Evolutionary conservation across 2,329 filamentous ascomycete genomes (phyloP).

Genomic region (Paracoccidioides brasiliensis): DNA sequence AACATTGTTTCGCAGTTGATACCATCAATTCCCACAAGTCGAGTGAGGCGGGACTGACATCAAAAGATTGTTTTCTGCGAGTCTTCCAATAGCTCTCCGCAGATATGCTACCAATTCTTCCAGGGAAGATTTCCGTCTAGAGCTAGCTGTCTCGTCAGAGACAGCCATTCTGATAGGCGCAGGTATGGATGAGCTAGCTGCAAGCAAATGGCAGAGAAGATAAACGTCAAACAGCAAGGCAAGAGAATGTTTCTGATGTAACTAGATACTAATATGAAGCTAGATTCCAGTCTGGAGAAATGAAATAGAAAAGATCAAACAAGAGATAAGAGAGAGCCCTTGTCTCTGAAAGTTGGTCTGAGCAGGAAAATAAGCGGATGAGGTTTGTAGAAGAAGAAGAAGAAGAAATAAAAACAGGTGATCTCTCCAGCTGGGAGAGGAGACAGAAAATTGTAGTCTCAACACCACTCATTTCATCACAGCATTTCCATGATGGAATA

Average conservation of each 20-base stretch:
- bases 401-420: not conserved
- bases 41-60: constrained; percentile 4
- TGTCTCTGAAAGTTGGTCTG: too few relatives aligned
- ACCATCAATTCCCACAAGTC: not conserved
- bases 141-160: not conserved
- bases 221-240: not conserved
- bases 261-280: not conserved
- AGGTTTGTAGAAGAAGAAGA: not conserved
- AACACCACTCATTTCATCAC: too few relatives aligned
- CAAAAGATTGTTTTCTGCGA: constrained; percentile 3
- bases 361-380: too few relatives aligned
- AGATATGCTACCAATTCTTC: constrained; percentile 5
- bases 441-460: too few relatives aligned
- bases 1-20: not conserved
- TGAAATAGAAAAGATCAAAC: not conserved
- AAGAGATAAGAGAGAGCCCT: too few relatives aligned
- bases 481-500: too few relatives aligned
- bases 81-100: not conserved
- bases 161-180: not conserved
- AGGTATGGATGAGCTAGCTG: not conserved
- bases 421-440: too few relatives aligned
- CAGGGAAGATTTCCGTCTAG: not conserved
- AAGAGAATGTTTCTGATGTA: not conserved
- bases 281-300: not conserved
- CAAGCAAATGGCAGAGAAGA: not conserved